Conservation (phyloP, 1,284 basidiomycete genomes). For the Boletus smithii region DNA sequence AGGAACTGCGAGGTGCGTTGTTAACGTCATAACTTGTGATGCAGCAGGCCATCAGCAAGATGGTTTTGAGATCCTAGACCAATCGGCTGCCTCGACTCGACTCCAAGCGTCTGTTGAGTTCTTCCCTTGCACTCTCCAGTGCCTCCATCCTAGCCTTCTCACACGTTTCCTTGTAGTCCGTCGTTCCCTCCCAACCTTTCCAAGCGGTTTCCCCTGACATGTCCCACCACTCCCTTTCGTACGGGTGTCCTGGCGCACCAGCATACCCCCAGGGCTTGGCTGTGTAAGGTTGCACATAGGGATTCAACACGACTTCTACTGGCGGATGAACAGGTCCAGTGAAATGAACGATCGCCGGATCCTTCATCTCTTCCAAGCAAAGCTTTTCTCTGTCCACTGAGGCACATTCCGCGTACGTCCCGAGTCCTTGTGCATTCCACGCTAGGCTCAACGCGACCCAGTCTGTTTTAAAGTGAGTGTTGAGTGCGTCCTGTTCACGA, state of each 20-base stretch:
- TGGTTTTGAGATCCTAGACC: neutral
- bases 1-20: neutral
- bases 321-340: slow-evolving; percentile 52
- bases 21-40: neutral
- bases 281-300: slow-evolving; percentile 49
- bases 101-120: slow-evolving; percentile 9
- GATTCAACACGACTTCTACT: slow-evolving; percentile 46
- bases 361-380: slow-evolving; percentile 35
- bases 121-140: slow-evolving; percentile 6
- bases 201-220: slow-evolving; percentile 43
- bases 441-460: slow-evolving; percentile 42
- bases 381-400: slow-evolving; percentile 37
- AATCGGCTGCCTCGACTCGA: neutral
- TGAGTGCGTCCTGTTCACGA: slow-evolving; percentile 52
- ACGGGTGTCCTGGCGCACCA: slow-evolving; percentile 51
- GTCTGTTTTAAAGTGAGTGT: slow-evolving; percentile 41
- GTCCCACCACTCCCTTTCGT: slow-evolving; percentile 47
- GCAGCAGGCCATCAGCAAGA: neutral
- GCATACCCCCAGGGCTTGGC: slow-evolving; percentile 60
- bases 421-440: slow-evolving; percentile 59
- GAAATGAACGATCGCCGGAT: slow-evolving; percentile 54
- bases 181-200: slow-evolving; percentile 37
- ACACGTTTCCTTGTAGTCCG: slow-evolving; percentile 23
- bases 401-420: slow-evolving; percentile 45
- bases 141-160: slow-evolving; percentile 11